Conservation (phyloP, 2,329 filamentous ascomycete genomes). For the Cladosporium cucumerinum region DNA sequence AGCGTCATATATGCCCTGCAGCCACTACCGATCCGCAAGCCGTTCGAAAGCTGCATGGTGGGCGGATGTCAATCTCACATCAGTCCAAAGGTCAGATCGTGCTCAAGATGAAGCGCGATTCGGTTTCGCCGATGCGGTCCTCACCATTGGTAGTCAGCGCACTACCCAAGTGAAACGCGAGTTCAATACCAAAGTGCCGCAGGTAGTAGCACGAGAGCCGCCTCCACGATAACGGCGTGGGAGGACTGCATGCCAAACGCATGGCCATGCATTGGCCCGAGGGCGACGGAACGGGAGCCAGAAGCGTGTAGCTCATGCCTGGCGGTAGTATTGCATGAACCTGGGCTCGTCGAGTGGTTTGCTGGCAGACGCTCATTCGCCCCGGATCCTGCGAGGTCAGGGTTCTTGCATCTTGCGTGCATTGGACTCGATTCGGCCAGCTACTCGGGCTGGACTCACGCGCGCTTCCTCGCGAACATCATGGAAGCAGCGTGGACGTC, state of each 20-base stretch:
- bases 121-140: conserved; percentile 15
- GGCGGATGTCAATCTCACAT: conserved; percentile 16
- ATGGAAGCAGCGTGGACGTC: conserved; percentile 1
- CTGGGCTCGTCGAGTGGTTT: conserved; percentile 16
- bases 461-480: not conserved
- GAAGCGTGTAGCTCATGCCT: conserved; percentile 7
- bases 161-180: conserved; percentile 15
- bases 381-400: conserved; percentile 20
- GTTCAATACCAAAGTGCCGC: conserved; percentile 17
- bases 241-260: conserved; percentile 15
- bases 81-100: conserved; percentile 12
- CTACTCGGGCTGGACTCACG: not conserved
- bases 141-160: conserved; percentile 17
- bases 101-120: conserved; percentile 10
- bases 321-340: conserved; percentile 23
- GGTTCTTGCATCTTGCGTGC: conserved; percentile 9
- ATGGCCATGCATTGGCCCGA: conserved; percentile 9
- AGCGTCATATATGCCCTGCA: conserved; percentile 22
- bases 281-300: conserved; percentile 10
- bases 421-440: conserved; percentile 4
- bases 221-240: conserved; percentile 23
- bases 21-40: conserved; percentile 22
- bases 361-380: conserved; percentile 30
- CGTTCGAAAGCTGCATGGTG: conserved; percentile 13
- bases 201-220: conserved; percentile 22